Evolutionary conservation across 768 basidiomycete genomes (phyloP), one percentile per base, ranked within the genome.

Genomic region (Kwoniella bestiolae): DNA sequence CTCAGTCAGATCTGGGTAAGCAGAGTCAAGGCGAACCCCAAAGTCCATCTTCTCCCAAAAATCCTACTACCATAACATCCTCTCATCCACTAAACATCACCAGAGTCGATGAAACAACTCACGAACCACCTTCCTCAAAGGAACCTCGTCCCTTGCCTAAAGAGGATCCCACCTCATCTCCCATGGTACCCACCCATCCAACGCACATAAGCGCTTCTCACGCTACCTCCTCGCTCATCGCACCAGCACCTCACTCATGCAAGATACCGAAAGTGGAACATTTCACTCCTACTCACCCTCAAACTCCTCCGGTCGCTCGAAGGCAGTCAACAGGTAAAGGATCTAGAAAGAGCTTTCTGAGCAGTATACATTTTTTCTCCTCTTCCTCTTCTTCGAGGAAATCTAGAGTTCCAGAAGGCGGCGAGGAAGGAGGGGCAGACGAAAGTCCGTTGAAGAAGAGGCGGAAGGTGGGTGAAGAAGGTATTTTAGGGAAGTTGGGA

Each of bases 231-330:
- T 25, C 32, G 11, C 8, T 9, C 7, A 26, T 16, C n/a, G n/a
- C n/a, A 14, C 25, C 32, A 28, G 60, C 2, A 34, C 44, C 26
- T 25, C 60, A 44, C 9, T 18, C 8, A 31, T 29, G n/a, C 16
- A 62, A 62, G 51, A 62, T 41, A 29, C 50, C 60, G 11, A 62
- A 62, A 25, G 9, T 62, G 21, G 60, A 62, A 25, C 35, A 38
- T 38, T 8, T 38, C 7, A 62, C 60, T 3, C 60, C 60, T 29
- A 3, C 50, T 41, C 57, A 47, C 46, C 21, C 21, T 23, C 32
- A 29, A 7, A 47, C 46, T n/a, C 45, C 12, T 21, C 18, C 28
- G n/a, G 8, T 50, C n/a, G 21, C 18, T 9, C 29, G 31, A 26
- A 38, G 25, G 12, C 28, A 60, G 23, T 60, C 58, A 18, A 32